These are phyloP conservation scores for Venustampulla echinocandica DNA, from an alignment of 495 filamentous ascomycete species.

Conservation along the genomic window DNA sequence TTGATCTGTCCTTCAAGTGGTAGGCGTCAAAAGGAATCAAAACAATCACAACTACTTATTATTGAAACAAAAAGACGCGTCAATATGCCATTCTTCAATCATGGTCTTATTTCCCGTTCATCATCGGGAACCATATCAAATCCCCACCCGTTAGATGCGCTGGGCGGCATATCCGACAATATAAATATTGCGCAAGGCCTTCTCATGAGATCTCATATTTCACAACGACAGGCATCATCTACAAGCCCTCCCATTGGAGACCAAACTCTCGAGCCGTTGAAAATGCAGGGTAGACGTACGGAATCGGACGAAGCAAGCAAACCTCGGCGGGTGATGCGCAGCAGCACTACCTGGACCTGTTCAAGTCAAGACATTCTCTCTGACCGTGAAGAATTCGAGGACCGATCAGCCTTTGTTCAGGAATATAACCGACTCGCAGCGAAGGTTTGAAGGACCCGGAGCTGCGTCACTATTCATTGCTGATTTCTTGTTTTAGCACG, in stretches of 20 bases:
- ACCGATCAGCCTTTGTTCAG: slow-evolving; percentile 30
- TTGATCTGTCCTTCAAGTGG: neutral
- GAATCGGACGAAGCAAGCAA: neutral
- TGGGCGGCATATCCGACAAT: slow-evolving; percentile 10
- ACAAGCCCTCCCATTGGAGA: neutral
- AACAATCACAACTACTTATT: too few species aligned
- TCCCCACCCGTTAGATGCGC: neutral
- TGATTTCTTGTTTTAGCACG: slow-evolving; percentile 15
- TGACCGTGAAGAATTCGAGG: slow-evolving; percentile 34
- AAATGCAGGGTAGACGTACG: neutral
- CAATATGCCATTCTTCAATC: slow-evolving; percentile 17
- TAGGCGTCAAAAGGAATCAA: too few species aligned
- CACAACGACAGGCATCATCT: slow-evolving; percentile 9
- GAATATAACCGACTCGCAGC: slow-evolving; percentile 49
- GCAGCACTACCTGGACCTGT: slow-evolving; percentile 21
- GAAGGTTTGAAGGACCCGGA: too few species aligned
- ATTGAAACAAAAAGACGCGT: neutral
- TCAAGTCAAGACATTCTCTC: slow-evolving; percentile 13
- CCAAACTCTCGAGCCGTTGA: neutral
- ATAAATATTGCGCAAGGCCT: slow-evolving; percentile 16
- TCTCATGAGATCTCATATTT: slow-evolving; percentile 7
- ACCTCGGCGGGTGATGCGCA: slow-evolving; percentile 4
- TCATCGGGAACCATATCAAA: slow-evolving; percentile 15
- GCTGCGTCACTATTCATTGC: too few species aligned
- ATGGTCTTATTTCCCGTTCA: slow-evolving; percentile 20